phyloP scores from a whole-genome alignment of 2,329 filamentous ascomycete species.

The Venturia asperata region DNA sequence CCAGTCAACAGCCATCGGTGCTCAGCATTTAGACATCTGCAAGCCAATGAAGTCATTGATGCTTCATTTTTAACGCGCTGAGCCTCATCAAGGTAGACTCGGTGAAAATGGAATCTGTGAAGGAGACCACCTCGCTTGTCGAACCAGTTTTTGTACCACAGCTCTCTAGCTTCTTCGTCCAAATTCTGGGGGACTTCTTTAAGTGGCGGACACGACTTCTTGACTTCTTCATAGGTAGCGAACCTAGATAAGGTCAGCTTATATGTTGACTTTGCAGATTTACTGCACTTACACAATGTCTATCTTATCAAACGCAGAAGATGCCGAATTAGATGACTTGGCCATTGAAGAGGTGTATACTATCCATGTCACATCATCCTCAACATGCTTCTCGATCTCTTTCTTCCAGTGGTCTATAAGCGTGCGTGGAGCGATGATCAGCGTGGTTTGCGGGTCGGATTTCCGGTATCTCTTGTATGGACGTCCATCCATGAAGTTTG shows the following conservation, averaged over 20 bases:
- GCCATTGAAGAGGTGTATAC: not conserved
- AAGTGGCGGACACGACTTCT: not conserved
- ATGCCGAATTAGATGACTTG: not conserved
- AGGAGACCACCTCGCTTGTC: not conserved
- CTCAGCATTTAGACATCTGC: conserved; percentile 33
- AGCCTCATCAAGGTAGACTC: conserved; percentile 44
- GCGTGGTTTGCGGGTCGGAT: conserved; percentile 29
- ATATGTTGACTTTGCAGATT: not conserved
- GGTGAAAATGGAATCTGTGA: not conserved
- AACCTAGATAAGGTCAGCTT: not conserved
- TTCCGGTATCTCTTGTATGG: conserved; percentile 18
- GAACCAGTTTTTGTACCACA: not conserved
- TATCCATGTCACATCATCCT: not conserved
- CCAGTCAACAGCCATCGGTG: conserved; percentile 31
- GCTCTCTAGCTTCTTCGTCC: not conserved
- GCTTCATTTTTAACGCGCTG: conserved; percentile 48
- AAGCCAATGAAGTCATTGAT: conserved; percentile 38
- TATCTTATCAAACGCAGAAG: not conserved
- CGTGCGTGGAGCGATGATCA: conserved; percentile 37
- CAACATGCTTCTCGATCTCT: conserved; percentile 28
- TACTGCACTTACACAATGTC: conserved; percentile 5
- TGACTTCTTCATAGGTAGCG: conserved; percentile 11
- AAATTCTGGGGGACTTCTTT: not conserved
- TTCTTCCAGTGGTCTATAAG: conserved; percentile 36
- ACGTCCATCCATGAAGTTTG: conserved; percentile 38